Conservation (phyloP, 1,284 basidiomycete genomes). For the Sphagnurus paluster region DNA sequence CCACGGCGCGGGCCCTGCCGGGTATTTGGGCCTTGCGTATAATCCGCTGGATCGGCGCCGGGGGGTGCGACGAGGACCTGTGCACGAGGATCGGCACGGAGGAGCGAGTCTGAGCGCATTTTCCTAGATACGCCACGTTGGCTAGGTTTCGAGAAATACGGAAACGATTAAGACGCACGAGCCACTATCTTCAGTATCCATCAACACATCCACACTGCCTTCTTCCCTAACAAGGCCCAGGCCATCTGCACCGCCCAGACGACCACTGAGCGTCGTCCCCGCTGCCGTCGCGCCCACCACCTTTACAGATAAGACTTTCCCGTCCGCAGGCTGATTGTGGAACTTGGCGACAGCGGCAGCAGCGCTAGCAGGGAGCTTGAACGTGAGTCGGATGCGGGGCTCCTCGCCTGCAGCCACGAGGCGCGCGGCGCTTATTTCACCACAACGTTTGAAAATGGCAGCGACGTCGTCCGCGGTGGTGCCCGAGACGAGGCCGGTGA, state of each 20-base stretch:
- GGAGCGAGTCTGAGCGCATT: constrained; percentile 80
- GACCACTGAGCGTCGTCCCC: constrained; percentile 52
- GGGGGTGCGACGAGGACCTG: constrained; percentile 71
- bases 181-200: constrained; percentile 47
- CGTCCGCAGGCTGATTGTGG: constrained; percentile 80
- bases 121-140: constrained; percentile 49
- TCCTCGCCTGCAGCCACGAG: constrained; percentile 41
- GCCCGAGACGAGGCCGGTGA: constrained; percentile 72
- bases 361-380: constrained; percentile 67
- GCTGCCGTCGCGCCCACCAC: constrained; percentile 57
- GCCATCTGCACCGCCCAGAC: constrained; percentile 55
- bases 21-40: constrained; percentile 37
- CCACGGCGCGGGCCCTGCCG: constrained; percentile 36
- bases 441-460: constrained; percentile 83
- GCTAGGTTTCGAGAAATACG: neutral
- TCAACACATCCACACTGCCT: constrained; percentile 69
- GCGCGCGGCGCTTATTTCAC: constrained; percentile 60
- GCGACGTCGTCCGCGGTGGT: constrained; percentile 84
- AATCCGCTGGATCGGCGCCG: constrained; percentile 58
- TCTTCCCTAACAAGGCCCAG: constrained; percentile 59
- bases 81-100: constrained; percentile 68
- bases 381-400: constrained; percentile 71
- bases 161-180: constrained; percentile 64
- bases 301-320: constrained; percentile 66
- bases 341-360: constrained; percentile 71